These are phyloP conservation scores for Rhynchospora tenuis DNA, from an alignment of 176 grass and related monocot species.

Conservation along the genomic window DNA sequence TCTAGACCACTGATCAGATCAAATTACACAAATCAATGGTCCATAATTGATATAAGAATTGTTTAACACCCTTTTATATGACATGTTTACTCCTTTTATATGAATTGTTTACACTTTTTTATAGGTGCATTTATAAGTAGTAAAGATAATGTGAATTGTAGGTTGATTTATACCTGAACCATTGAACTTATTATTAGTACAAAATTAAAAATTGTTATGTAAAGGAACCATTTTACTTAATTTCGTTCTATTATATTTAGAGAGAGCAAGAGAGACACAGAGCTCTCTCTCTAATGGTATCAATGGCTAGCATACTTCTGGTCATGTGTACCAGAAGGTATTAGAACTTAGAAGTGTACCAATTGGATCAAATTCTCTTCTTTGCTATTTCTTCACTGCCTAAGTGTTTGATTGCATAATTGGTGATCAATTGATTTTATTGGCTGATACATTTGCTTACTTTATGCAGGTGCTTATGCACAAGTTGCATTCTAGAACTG, in stretches of 20 bases:
- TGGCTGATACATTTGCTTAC: background rate
- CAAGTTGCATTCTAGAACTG: background rate
- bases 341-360: background rate
- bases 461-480: slow-evolving; percentile 2
- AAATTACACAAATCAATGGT: no score
- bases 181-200: background rate
- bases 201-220: background rate
- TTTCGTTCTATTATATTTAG: background rate
- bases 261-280: background rate
- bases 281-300: background rate
- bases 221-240: background rate
- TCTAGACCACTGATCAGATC: no score
- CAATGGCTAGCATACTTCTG: background rate
- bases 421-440: background rate
- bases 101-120: no score
- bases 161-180: background rate
- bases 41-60: no score
- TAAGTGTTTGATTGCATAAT: background rate
- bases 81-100: no score
- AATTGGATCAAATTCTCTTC: background rate
- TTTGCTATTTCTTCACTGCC: background rate
- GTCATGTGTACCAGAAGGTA: background rate
- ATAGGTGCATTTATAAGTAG: no score
- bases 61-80: no score
- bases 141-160: background rate